Conservation (phyloP, 495 filamentous ascomycete genomes). For the Penicillium ucsense region DNA sequence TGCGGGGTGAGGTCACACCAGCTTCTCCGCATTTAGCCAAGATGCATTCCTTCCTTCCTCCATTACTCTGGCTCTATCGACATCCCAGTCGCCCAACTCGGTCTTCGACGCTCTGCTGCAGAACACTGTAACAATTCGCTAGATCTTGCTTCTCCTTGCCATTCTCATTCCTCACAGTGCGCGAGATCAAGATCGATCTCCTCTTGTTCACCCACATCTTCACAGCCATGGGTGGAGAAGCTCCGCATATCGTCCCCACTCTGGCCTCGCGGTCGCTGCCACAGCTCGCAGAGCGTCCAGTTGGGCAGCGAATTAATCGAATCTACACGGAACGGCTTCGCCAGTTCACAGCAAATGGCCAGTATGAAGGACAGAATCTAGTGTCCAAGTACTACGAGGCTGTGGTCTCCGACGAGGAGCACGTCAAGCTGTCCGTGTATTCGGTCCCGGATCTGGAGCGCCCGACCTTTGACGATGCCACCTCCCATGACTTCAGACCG, state of each 20-base stretch:
- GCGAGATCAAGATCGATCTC: too few species aligned
- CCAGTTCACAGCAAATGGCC: slow-evolving; percentile 69
- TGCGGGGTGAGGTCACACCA: not conserved
- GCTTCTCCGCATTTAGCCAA: slow-evolving; percentile 15
- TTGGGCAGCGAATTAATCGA: slow-evolving; percentile 74
- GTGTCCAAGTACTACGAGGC: slow-evolving; percentile 70
- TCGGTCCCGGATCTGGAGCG: slow-evolving; percentile 67
- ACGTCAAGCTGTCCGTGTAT: slow-evolving; percentile 83
- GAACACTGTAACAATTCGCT: too few species aligned
- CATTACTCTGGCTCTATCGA: slow-evolving; percentile 1
- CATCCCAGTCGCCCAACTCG: not conserved
- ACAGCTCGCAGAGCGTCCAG: slow-evolving; percentile 47
- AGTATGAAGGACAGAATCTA: slow-evolving; percentile 74
- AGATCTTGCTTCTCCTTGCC: too few species aligned
- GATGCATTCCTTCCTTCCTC: slow-evolving; percentile 1
- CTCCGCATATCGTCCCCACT: slow-evolving; percentile 18
- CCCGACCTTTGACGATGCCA: slow-evolving; percentile 85
- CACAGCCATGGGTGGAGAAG: slow-evolving; percentile 40
- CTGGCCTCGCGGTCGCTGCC: slow-evolving; percentile 41
- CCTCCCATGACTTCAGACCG: slow-evolving; percentile 64
- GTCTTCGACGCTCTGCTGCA: not conserved
- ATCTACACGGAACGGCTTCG: slow-evolving; percentile 81
- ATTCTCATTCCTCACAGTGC: too few species aligned
- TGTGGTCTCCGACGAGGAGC: slow-evolving; percentile 54
- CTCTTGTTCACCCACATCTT: not conserved